A percentile compares a stretch with the other conserved stretches of the same genome.
phyloP scores from a whole-genome alignment of 75 land plant species.

The Cupressus sempervirens region DNA sequence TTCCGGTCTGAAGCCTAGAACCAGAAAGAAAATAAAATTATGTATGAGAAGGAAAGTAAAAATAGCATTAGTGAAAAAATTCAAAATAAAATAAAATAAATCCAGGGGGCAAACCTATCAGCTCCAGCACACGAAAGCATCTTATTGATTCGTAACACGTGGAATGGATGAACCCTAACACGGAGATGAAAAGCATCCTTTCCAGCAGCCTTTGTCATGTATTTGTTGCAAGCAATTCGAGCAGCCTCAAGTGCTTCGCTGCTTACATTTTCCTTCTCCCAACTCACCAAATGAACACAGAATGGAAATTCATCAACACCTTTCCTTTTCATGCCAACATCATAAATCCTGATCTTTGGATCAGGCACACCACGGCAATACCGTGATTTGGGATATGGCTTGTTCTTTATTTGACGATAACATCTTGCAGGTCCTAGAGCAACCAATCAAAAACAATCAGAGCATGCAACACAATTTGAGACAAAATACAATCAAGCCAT shows the following conservation, averaged over 20 bases:
- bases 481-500: neutral
- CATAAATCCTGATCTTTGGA: constrained; percentile 64
- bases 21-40: neutral
- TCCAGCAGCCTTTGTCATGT: constrained; percentile 64
- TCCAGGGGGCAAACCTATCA: constrained; percentile 28
- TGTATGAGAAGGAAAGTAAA: neutral
- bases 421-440: constrained; percentile 59
- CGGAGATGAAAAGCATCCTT: constrained; percentile 66
- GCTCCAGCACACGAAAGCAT: constrained; percentile 81
- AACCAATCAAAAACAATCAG: neutral
- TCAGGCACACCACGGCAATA: constrained; percentile 73
- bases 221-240: constrained; percentile 73
- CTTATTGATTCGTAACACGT: constrained; percentile 70
- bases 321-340: constrained; percentile 71
- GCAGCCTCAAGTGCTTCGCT: constrained; percentile 76
- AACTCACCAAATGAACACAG: constrained; percentile 67
- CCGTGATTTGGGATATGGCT: constrained; percentile 68
- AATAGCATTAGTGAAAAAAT: neutral
- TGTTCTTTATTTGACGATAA: constrained; percentile 70
- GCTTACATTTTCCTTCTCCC: constrained; percentile 73
- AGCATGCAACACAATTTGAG: neutral
- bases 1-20: constrained; percentile 60
- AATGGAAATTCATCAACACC: constrained; percentile 69
- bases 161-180: constrained; percentile 69
- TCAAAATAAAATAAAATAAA: neutral